Evolutionary conservation across 306 rosid species (phyloP), one percentile per base, ranked within the genome.

Genomic region (Quercus wislizeni): DNA sequence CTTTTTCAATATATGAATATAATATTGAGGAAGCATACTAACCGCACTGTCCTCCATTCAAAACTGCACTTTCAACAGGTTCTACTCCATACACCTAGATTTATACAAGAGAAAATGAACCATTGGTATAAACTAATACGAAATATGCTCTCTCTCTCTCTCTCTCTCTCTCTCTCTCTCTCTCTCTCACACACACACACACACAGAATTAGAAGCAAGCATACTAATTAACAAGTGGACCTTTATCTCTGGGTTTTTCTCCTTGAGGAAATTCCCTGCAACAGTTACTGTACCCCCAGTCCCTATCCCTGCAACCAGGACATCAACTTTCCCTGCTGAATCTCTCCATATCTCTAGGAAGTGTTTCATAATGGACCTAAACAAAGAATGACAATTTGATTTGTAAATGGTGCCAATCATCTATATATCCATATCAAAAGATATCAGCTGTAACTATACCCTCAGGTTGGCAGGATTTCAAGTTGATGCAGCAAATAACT

Each of bases 1-100:
- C 19, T 13, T 62, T 62, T 62, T 62, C 51, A 7, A 6, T 10
- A 33, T 5, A 33, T 33, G 38, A 33, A 33, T 33, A 33, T 33
- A 33, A 5, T 33, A 33, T 33, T 33, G 38, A 33, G 38, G 71
- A 28, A 68, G 56, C 71, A 21, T 23, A 27, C 86, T 82, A 85
- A 94, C 99, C 95, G 72, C 87, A 86, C 41, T 68, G 52, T 87
- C 97, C 97, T 83, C 99, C 97, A 78, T 46, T 90, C 83, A 94
- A 81, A 72, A 92, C 86, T 55, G 97, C 85, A 83, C 97, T 94
- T 84, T 94, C 99, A 55, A 30, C 74, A 41, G 97, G 99, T 85
- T 94, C 97, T 57, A 94, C 89, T 31, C 92, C 97, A 83, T 86
- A 88, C 19, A 94, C 81, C 99, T 92, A 63, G n/a, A 68, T 12